Evolutionary conservation across 116 monocot species (phyloP), one percentile per base, ranked within the genome.

Genomic region (Iris pallida): DNA sequence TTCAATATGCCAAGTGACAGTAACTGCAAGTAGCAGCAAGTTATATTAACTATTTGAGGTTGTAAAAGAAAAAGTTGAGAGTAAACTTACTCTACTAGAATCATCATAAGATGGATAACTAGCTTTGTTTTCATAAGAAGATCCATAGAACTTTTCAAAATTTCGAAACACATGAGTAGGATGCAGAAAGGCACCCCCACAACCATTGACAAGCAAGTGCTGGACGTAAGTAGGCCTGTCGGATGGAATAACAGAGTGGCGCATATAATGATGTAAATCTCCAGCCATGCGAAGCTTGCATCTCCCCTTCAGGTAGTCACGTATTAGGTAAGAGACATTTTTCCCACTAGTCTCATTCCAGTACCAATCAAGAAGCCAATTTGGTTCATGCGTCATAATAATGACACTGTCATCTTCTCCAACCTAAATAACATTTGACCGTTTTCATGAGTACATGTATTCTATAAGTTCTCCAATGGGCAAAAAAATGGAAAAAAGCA

Each of bases 291-390:
- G 72, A 54, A 94, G 76, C 75, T 83, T 94, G 57, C 94, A 94
- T 77, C 83, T 82, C 65, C 94, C 90, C 52, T 83, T 85, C 43
- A 94, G 73, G 69, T 90, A 87, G 48, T 94, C 87, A 72, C 73
- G 67, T 70, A 90, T 87, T 44, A 94, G 71, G 69, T 94, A 81
- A 57, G 80, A 66, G 0, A 94, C 90, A 79, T 94, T 94, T 47
- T 85, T 90, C 4, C 90, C 94, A 6, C 85, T 85, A 14, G 17
- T 74, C 4, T 83, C 80, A 60, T 79, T 82, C 94, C 90, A 94
- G 57, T 94, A 94, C 90, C 90, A 94, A 85, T 94, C 90, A 75
- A 94, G 90, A 73, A 94, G 84, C 94, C 94, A 94, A 67, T 65
- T 94, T 75, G 94, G 94, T 67, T 94, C 94, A 79, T 94, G 90